Percentiles rank a stretch among this genome's conserved stretches.
phyloP scores from a whole-genome alignment of 2,329 filamentous ascomycete genomes.

The Fusarium sp. region DNA sequence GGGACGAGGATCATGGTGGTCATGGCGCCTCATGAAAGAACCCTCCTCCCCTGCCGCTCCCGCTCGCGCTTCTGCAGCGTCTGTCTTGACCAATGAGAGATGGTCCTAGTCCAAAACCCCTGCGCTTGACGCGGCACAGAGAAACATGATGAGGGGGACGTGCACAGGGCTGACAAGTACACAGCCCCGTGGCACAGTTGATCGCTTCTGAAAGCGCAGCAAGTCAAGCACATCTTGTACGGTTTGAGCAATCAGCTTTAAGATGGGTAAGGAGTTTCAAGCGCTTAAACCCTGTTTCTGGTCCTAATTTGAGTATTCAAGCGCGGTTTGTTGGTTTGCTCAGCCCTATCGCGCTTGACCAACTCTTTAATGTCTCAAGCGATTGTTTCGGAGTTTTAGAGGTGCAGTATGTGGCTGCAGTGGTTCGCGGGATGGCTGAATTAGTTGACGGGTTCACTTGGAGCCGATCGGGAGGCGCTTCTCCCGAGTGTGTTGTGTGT shows the following conservation, averaged over 20 bases:
- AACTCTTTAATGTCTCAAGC: conserved; percentile 1
- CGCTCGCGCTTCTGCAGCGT: conserved; percentile 34
- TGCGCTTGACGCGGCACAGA: conserved; percentile 11
- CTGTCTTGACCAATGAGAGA: conserved; percentile 35
- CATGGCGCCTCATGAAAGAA: conserved; percentile 19
- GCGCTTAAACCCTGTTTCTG: conserved; percentile 3
- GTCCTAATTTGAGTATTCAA: conserved; percentile 24
- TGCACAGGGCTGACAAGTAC: conserved; percentile 38
- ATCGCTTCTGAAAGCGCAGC: conserved; percentile 19
- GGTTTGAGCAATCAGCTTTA: conserved; percentile 3
- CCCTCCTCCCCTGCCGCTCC: background rate
- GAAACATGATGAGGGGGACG: conserved; percentile 9
- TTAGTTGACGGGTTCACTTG: background rate
- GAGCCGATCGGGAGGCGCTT: background rate
- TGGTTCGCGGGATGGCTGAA: conserved; percentile 25
- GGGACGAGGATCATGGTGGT: conserved; percentile 12
- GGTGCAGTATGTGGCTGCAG: conserved; percentile 20
- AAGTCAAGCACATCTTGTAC: conserved; percentile 7
- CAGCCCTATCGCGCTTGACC: conserved; percentile 21
- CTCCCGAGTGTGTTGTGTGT: background rate
- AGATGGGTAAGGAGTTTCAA: conserved; percentile 9
- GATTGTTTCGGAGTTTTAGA: conserved; percentile 9
- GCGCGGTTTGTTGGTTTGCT: conserved; percentile 3
- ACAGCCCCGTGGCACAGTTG: conserved; percentile 43
- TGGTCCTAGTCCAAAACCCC: background rate